Conservation (phyloP, 2,329 filamentous ascomycete species). For the Epicoccum nigrum region DNA sequence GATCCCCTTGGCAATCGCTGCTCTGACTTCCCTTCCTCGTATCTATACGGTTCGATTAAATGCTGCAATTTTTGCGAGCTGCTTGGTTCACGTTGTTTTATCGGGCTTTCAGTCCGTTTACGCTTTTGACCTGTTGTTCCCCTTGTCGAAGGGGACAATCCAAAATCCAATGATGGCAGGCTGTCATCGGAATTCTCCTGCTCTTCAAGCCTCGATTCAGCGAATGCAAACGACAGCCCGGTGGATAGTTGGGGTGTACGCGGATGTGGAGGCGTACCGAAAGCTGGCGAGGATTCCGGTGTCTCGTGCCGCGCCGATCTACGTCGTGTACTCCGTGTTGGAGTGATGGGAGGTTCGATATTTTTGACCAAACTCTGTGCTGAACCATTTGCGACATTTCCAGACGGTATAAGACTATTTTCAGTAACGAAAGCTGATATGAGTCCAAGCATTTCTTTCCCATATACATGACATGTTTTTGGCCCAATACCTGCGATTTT, state of each 20-base stretch:
- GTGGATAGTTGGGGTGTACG: slow-evolving; percentile 23
- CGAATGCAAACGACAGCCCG: slow-evolving; percentile 27
- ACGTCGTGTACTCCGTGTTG: neutral
- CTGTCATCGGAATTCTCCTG: slow-evolving; percentile 16
- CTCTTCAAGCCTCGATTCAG: slow-evolving; percentile 28
- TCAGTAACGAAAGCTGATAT: slow-evolving; percentile 24
- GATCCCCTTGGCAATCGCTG: neutral
- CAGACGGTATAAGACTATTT: slow-evolving; percentile 4
- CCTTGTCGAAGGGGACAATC: slow-evolving; percentile 8
- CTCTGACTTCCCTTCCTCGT: neutral
- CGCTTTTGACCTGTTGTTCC: slow-evolving; percentile 31
- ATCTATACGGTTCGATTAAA: neutral
- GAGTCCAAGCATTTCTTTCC: slow-evolving; percentile 35
- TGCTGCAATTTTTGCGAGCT: neutral
- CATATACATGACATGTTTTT: slow-evolving; percentile 28
- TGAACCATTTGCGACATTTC: neutral
- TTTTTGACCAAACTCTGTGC: neutral
- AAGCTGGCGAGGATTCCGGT: slow-evolving; percentile 30
- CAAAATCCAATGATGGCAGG: slow-evolving; percentile 28
- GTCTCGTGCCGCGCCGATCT: slow-evolving; percentile 12
- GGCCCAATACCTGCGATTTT: slow-evolving; percentile 35
- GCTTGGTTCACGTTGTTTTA: neutral
- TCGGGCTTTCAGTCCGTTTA: slow-evolving; percentile 29
- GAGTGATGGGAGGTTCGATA: neutral
- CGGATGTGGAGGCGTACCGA: slow-evolving; percentile 22